Evolutionary conservation across 2,329 filamentous ascomycete species (phyloP), one percentile per base, ranked within the genome.

Genomic region (Fusarium kyushuense): DNA sequence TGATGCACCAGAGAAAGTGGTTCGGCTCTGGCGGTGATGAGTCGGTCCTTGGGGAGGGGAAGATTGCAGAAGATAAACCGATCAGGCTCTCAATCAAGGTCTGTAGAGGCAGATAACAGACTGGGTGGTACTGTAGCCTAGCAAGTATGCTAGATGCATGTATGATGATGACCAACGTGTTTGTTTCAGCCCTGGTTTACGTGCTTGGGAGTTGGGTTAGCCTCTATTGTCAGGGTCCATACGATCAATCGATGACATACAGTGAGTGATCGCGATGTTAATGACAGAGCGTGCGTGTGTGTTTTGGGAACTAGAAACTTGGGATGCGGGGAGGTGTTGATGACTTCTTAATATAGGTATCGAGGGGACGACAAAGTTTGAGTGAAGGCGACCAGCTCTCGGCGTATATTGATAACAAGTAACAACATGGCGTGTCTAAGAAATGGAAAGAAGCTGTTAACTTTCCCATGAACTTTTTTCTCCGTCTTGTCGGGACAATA

Each of bases 101-200:
- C 35, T 12, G 35, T 36, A 36, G 10, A 27, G 35, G 30, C 21
- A 11, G 32, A 36, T 49, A 36, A 14, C 17, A 30, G 25, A 33
- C 33, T 46, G 47, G 12, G 19, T 36, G 35, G n/a, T 36, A 25
- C 23, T 25, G 4, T 25, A 36, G n/a, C 5, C 35, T 42, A 36
- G 30, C 21, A 41, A 52, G 17, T 16, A n/a, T 17, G n/a, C 27
- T n/a, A 35, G 25, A 21, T 25, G 41, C 32, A 21, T 53, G 14
- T 52, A 52, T 61, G 63, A 61, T 61, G 63, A 61, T 49, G 55
- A 42, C 41, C 32, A 48, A 45, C 45, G 51, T 46, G 46, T 46
- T 52, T 66, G 62, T 66, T 66, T 66, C 63, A 48, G 45, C 62
- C 48, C 53, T 48, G 54, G 49, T 65, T 56, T 35, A 36, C 27